Percentiles rank a stretch among this genome's conserved stretches.
These are phyloP conservation scores for Solanum sejunctum DNA, from an alignment of 257 asterid genomes.

Conservation along the genomic window DNA sequence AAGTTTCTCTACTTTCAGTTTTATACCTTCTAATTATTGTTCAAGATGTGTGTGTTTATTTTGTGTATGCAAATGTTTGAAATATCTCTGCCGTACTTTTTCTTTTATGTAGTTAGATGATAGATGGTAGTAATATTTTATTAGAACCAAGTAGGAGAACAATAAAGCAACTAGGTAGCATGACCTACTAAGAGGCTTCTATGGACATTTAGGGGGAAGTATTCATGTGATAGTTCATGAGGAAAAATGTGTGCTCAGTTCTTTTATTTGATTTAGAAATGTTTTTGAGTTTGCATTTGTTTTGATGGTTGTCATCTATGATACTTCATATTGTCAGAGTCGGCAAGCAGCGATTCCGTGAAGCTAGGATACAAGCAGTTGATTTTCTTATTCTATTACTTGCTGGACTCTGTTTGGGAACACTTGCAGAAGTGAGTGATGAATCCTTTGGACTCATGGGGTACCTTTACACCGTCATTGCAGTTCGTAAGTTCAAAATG, in stretches of 20 bases:
- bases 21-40: not conserved
- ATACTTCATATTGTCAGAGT: conserved; percentile 27
- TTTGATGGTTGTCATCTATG: not conserved
- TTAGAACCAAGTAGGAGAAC: not conserved
- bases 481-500: conserved; percentile 61
- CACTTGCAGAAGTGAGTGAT: conserved; percentile 89
- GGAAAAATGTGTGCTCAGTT: not conserved
- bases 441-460: conserved; percentile 81
- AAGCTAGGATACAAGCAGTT: conserved; percentile 70
- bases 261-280: not conserved
- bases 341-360: conserved; percentile 78
- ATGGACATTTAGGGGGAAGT: not conserved
- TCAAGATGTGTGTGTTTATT: not conserved
- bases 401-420: conserved; percentile 92
- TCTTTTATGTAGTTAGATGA: not conserved
- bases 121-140: not conserved
- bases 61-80: not conserved
- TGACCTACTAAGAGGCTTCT: not conserved
- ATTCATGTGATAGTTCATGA: not conserved
- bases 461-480: conserved; percentile 90
- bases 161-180: not conserved
- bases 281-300: not conserved
- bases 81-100: not conserved
- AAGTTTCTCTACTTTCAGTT: not conserved
- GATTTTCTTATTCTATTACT: conserved; percentile 72